These are phyloP conservation scores for Fraxinus nigra DNA, from an alignment of 305 asterid genomes.

Conservation along the genomic window DNA sequence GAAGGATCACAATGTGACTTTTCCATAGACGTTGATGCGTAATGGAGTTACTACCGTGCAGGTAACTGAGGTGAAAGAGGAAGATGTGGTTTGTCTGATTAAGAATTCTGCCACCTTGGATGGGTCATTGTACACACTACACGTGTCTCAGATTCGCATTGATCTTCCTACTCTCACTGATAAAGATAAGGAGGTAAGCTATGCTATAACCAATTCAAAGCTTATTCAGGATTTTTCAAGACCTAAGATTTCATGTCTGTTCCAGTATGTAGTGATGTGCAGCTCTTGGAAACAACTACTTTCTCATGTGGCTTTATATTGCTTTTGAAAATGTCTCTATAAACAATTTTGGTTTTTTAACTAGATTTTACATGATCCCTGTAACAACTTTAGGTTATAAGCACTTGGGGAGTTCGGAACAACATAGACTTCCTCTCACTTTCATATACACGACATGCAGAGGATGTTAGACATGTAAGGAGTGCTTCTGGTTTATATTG, in stretches of 20 bases:
- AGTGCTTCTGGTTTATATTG: conserved; percentile 5
- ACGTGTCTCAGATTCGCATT: conserved; percentile 67
- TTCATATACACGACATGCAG: conserved; percentile 73
- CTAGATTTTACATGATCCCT: conserved; percentile 18
- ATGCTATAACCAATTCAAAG: neutral
- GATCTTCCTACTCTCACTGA: conserved; percentile 85
- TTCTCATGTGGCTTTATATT: neutral
- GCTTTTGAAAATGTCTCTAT: neutral
- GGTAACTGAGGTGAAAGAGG: conserved; percentile 75
- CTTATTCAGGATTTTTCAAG: neutral
- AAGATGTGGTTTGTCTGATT: conserved; percentile 73
- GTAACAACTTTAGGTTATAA: conserved; percentile 49
- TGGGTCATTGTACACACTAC: conserved; percentile 75
- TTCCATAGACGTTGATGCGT: neutral
- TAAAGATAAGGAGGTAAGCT: conserved; percentile 73
- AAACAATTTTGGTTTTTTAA: neutral
- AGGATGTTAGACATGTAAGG: conserved; percentile 76
- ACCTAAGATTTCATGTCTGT: neutral
- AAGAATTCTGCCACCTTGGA: conserved; percentile 79
- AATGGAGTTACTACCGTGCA: conserved; percentile 30
- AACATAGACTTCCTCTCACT: conserved; percentile 81
- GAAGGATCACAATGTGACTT: conserved; percentile 8
- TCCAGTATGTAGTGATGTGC: neutral
- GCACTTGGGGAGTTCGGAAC: conserved; percentile 81
- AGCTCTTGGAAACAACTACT: neutral